phyloP scores from a whole-genome alignment of 352 stramenopile genomes.

The Pythium myriotylum region DNA sequence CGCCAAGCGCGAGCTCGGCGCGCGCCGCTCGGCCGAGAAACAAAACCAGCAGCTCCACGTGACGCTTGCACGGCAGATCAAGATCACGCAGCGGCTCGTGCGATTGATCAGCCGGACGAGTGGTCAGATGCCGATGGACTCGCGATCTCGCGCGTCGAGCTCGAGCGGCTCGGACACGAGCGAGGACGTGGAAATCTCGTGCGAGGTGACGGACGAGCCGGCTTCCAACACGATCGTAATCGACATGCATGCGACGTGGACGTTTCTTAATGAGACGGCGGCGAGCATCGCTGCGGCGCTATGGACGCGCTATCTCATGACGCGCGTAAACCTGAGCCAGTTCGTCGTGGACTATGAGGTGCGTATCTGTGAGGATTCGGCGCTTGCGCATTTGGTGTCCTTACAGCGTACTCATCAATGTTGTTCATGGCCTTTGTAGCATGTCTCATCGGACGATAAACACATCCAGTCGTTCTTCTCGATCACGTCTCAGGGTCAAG shows the following conservation, averaged over 20 bases:
- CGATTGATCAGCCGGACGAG: not conserved
- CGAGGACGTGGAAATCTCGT: too few species aligned
- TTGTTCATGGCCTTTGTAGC: too few species aligned
- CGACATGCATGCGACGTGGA: not conserved
- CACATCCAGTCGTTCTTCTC: not conserved
- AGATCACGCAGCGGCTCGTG: not conserved
- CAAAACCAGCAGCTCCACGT: constrained; percentile 1
- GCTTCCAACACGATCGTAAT: too few species aligned
- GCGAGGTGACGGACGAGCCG: too few species aligned
- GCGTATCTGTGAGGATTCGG: too few species aligned
- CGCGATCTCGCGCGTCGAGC: too few species aligned
- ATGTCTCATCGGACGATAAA: too few species aligned
- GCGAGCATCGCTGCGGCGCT: not conserved
- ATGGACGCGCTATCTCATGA: not conserved
- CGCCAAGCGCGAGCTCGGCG: not conserved
- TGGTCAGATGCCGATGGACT: too few species aligned
- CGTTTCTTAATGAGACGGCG: not conserved
- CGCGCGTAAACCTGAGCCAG: not conserved
- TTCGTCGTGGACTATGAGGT: constrained; percentile 3
- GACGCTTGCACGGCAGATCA: not conserved
- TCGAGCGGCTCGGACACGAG: too few species aligned
- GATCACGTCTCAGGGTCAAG: not conserved
- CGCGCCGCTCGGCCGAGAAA: not conserved
- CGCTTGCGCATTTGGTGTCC: too few species aligned
- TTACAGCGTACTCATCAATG: too few species aligned